phyloP scores from a whole-genome alignment of 495 filamentous ascomycete species.

The Aspergillus egyptiacus region DNA sequence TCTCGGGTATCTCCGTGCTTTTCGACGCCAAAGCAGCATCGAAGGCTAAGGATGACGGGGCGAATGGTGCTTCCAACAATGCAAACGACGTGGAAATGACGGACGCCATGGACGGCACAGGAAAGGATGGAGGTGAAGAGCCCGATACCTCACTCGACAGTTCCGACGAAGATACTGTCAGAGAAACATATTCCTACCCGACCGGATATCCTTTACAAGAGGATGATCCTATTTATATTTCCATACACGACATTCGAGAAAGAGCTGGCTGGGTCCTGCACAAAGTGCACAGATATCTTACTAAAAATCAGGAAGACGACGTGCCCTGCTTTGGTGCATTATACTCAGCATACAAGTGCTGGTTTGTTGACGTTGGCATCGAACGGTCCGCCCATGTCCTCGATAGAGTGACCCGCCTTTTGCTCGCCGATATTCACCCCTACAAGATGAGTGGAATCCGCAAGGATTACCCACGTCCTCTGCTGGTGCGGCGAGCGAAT shows the following conservation, averaged over 20 bases:
- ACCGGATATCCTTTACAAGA: constrained; percentile 76
- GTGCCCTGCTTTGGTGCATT: constrained; percentile 89
- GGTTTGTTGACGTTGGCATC: constrained; percentile 96
- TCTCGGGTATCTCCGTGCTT: constrained; percentile 81
- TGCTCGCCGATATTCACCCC: constrained; percentile 75
- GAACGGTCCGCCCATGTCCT: constrained; percentile 91
- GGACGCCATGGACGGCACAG: constrained; percentile 20
- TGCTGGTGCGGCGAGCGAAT: constrained; percentile 82
- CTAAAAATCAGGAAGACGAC: constrained; percentile 83
- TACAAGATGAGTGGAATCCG: constrained; percentile 92
- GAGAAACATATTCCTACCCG: constrained; percentile 75
- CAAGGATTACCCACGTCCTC: constrained; percentile 85
- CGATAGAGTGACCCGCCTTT: constrained; percentile 75
- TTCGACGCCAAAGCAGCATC: constrained; percentile 76
- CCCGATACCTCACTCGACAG: constrained; percentile 59
- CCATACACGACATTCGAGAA: constrained; percentile 75
- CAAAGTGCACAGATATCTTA: constrained; percentile 76
- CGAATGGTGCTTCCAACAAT: constrained; percentile 18
- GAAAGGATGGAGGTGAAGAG: constrained; percentile 47
- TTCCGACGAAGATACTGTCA: constrained; percentile 75
- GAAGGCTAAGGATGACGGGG: constrained; percentile 19
- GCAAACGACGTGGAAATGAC: constrained; percentile 41
- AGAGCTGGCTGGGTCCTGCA: constrained; percentile 75
- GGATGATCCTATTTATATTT: constrained; percentile 56
- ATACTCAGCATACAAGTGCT: constrained; percentile 88